Base-by-base conservation (phyloP, 805 yeast species). In the Clavispora fructus region DNA sequence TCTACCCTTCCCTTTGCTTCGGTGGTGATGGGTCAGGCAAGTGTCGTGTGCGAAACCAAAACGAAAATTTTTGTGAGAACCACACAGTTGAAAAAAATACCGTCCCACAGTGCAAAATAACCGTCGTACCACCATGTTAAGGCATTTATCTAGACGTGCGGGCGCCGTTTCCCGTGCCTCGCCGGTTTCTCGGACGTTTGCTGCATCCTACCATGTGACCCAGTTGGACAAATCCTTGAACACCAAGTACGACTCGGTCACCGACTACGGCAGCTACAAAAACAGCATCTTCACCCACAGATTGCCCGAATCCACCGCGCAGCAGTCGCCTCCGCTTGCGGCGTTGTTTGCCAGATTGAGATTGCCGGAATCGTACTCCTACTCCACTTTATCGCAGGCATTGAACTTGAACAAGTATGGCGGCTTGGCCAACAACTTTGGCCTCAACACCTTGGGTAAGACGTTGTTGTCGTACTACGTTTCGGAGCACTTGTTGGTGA, bases 391-490 rank as follows among this genome's bases (percentile, higher is more conserved):
- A 49, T 91, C 96, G 1, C 85, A 91, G 59, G 79, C 94, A 38
- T 74, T 94, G 53, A 86, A 91, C 44, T 80, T 90, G 47, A 53
- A 68, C 44, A 59, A 68, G 30, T 63, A 54, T 50, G 64, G 67
- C 12, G 61, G 63, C 12, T 73, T 74, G 49, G 85, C 82, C 14
- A 85, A 87, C 65, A 92, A 94, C 64, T 74, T 74, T 47, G 94
- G 95, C 6, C 75, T 92, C 60, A 78, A 85, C 47, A 78, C 80
- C n/a, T 82, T 92, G 60, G 99, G 99, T 42, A 80, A 83, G 58
- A 81, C 83, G 49, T 68, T 94, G 41, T 69, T 94, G 49, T 79
- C 83, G 11, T 88, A 82, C 64, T 85, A 87, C 58, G 85, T 82
- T 4, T 75, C 86, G 17, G 95, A 89, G 63, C 70, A 85, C 55